These are phyloP conservation scores for Eurotiales sp. DNA, from an alignment of 2,329 filamentous ascomycete species.

Conservation along the genomic window DNA sequence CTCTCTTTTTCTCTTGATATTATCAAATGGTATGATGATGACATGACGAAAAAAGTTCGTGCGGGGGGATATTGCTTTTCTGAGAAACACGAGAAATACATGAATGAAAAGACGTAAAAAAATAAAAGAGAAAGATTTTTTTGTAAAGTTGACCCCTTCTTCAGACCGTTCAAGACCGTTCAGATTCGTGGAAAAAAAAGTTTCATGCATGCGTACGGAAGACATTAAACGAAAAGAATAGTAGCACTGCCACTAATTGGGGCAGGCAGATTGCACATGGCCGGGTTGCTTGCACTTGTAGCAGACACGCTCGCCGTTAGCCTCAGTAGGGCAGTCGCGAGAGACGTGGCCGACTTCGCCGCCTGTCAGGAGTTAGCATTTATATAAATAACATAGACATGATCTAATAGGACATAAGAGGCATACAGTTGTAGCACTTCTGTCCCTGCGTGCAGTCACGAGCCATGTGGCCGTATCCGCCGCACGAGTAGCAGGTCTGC, in stretches of 20 bases:
- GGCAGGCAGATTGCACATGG: conserved; percentile 92
- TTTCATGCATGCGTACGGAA: background rate
- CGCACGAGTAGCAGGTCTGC: conserved; percentile 98
- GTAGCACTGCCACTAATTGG: too few species aligned
- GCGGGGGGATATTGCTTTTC: background rate
- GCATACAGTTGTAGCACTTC: conserved; percentile 98
- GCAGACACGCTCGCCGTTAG: conserved; percentile 88
- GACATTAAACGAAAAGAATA: conserved; percentile 2
- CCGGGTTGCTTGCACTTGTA: conserved; percentile 90
- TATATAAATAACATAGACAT: background rate
- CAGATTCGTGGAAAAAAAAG: too few species aligned
- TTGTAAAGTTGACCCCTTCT: background rate
- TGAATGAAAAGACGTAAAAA: too few species aligned
- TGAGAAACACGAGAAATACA: background rate
- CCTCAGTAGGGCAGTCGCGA: conserved; percentile 93
- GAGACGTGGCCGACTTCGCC: conserved; percentile 91
- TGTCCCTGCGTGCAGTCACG: conserved; percentile 98
- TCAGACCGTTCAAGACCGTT: background rate
- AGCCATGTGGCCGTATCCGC: conserved; percentile 94
- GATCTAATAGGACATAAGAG: conserved; percentile 5
- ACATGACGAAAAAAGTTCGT: background rate
- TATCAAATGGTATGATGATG: background rate
- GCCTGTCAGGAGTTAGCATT: conserved; percentile 39
- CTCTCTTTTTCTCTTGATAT: background rate
- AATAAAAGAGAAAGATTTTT: background rate